Base-by-base conservation (phyloP, 306 rosid species). In the Crotalaria pallida region DNA sequence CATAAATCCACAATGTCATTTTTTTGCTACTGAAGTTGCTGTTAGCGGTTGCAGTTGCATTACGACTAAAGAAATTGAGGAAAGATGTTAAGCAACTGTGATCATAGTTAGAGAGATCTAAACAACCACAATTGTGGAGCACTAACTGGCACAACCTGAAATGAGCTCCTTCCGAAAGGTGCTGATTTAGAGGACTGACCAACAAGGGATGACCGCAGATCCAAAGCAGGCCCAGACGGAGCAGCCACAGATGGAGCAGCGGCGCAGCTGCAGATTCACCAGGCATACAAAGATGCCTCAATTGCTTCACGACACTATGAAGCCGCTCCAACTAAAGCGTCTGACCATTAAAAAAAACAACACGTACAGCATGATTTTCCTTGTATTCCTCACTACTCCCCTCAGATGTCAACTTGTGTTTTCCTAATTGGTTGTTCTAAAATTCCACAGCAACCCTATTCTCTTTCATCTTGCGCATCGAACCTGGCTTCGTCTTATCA, bases 301-400 rank as follows among this genome's bases (percentile, higher is more conserved):
- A 87, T 82, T 90, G 96, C 81, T 90, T 88, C 55, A 92, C 96
- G 6, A 91, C 89, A 31, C 88, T 73, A 72, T 90, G 91, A 57
- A 88, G 93, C 67, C 90, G 83, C 82, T 92, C 98, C 72, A 86
- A 64, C 8, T 92, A 83, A 72, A 90, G 83, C 15, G 88, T 82
- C 80, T 81, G 76, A 7, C 98, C 97, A 56, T 90, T 94, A n/a
- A n/a, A 45, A 93, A 90, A 55, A 90, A 90, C 85, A 93, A 81
- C 16, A 90, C 96, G 57, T n/a, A n/a, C n/a, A n/a, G 92, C 97
- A 70, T 93, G 96, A 44, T 81, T 88, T 15, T 90, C 93, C 75
- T 84, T 90, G 80, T 87, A 88, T 22, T 90, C 97, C 88, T 93
- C 97, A 17, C 90, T 85, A 40, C 80, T 90, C 2, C 98, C 98